A percentile compares a stretch with the other conserved stretches of the same genome.
Evolutionary conservation across 306 rosid genomes (phyloP).

Genomic region (Casuarina cunninghamiana): DNA sequence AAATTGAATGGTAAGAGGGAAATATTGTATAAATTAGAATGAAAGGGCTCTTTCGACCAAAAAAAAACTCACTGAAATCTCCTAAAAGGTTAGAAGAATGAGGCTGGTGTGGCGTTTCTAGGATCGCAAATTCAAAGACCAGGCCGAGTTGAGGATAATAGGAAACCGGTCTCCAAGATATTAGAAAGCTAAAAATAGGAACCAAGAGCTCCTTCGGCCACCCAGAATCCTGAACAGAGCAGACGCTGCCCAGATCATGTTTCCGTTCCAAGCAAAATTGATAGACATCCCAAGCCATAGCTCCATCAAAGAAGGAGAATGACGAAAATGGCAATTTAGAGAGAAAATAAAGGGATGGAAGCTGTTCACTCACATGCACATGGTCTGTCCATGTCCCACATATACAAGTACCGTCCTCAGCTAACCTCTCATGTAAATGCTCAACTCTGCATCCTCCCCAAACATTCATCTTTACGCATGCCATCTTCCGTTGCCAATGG

Average conservation of each 20-base stretch:
- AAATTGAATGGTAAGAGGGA: too few relatives aligned
- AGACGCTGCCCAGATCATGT: too few relatives aligned
- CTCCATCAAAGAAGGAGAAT: neutral
- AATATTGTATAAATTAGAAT: too few relatives aligned
- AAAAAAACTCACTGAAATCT: too few relatives aligned
- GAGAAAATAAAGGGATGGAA: neutral
- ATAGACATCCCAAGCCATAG: neutral
- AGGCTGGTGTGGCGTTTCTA: conserved; percentile 21
- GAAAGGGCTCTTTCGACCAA: too few relatives aligned
- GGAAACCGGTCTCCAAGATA: neutral
- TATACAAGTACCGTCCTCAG: neutral
- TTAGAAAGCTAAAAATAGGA: neutral
- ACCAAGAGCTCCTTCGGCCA: too few relatives aligned
- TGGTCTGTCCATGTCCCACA: neutral
- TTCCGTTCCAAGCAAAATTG: neutral
- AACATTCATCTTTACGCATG: neutral
- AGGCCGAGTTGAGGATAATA: neutral
- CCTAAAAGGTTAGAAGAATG: neutral
- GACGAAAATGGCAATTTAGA: neutral
- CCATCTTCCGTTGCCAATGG: neutral
- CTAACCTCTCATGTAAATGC: neutral
- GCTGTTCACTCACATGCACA: neutral
- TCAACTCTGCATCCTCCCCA: neutral
- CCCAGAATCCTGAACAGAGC: too few relatives aligned
- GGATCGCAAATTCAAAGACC: conserved; percentile 7